Evolutionary conservation across 2,329 filamentous ascomycete genomes (phyloP).

Genomic region (Elsinoe perseae): DNA sequence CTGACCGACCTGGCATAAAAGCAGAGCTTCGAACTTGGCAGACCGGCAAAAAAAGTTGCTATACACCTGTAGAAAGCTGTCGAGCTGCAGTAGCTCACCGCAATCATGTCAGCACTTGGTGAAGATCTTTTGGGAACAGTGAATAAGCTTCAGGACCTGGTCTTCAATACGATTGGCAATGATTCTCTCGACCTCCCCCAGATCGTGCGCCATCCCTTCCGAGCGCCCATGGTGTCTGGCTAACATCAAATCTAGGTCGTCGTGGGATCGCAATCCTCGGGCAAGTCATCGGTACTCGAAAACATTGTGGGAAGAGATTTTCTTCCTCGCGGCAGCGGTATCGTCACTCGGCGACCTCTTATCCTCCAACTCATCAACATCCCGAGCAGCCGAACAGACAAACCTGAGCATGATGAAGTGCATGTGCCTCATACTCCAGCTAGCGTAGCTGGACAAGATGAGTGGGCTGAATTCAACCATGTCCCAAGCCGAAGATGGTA

Average conservation of each 20-base stretch:
- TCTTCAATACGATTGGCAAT: conserved; percentile 99
- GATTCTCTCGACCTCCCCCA: conserved; percentile 95
- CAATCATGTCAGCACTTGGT: conserved; percentile 78
- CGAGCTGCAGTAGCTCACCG: neutral
- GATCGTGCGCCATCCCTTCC: conserved; percentile 60
- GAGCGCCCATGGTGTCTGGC: conserved; percentile 12
- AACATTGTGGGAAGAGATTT: conserved; percentile 99
- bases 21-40: conserved; percentile 10
- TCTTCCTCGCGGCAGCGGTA: conserved; percentile 88
- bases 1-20: neutral
- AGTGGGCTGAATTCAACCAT: conserved; percentile 96
- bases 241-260: conserved; percentile 61
- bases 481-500: conserved; percentile 81
- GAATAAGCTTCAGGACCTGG: conserved; percentile 96
- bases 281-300: conserved; percentile 96
- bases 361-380: conserved; percentile 99
- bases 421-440: conserved; percentile 69
- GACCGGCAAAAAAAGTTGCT: neutral
- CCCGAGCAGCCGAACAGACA: conserved; percentile 63
- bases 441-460: conserved; percentile 57
- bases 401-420: conserved; percentile 55
- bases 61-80: neutral
- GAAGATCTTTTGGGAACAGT: conserved; percentile 92
- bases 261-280: conserved; percentile 94
- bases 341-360: conserved; percentile 86